Percentiles rank a stretch among this genome's conserved stretches.
phyloP scores from a whole-genome alignment of 116 monocot species.

The Phalaenopsis hybrid region DNA sequence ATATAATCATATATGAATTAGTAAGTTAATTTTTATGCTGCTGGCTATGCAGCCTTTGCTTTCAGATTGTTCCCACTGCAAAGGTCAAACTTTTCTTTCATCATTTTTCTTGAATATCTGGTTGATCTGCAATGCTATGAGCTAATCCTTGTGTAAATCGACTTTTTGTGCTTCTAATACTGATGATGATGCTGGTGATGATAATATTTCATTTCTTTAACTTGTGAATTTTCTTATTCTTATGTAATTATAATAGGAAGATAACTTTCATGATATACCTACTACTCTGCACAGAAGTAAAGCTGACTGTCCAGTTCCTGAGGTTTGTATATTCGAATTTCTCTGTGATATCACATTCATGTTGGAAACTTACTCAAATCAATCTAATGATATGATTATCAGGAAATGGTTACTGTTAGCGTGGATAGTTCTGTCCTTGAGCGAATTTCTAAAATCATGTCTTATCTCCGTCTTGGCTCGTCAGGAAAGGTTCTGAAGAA shows the following conservation, averaged over 20 bases:
- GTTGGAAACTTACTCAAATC: neutral
- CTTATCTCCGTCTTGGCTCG: conserved; percentile 97
- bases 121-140: neutral
- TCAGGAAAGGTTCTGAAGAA: conserved; percentile 98
- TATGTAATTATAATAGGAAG: conserved; percentile 7
- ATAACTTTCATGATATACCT: conserved; percentile 71
- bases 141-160: neutral
- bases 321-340: conserved; percentile 43
- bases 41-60: neutral
- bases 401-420: conserved; percentile 93
- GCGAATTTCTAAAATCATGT: conserved; percentile 98
- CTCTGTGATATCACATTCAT: neutral
- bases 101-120: neutral
- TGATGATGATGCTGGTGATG: neutral
- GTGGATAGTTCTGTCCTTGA: conserved; percentile 98
- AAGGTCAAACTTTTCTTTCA: conserved; percentile 3
- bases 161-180: neutral
- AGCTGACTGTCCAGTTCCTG: conserved; percentile 88
- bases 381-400: conserved; percentile 10
- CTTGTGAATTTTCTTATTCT: neutral
- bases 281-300: conserved; percentile 95
- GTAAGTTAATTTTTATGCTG: neutral
- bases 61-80: neutral
- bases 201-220: neutral
- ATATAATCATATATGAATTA: neutral